These are phyloP conservation scores for Tulasnella sp. DNA, from an alignment of 768 basidiomycete species.

Conservation along the genomic window DNA sequence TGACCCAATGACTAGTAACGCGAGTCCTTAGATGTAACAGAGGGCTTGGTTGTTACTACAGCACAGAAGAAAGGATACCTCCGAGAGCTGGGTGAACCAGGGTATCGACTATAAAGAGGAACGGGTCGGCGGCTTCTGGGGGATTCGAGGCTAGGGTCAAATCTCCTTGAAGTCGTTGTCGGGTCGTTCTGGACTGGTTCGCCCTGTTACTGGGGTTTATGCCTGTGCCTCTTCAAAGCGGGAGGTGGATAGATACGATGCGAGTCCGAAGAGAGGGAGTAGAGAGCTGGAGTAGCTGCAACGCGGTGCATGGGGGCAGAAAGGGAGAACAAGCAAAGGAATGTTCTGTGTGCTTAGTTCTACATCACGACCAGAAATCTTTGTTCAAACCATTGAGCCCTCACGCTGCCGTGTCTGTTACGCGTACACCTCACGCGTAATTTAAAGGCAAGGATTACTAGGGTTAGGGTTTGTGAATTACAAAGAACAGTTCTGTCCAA, in stretches of 20 bases:
- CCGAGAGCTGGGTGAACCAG: not conserved
- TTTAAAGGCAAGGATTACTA: no score
- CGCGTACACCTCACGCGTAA: no score
- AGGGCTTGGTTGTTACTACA: not conserved
- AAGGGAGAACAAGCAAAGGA: slow-evolving; percentile 10
- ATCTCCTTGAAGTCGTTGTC: slow-evolving; percentile 6
- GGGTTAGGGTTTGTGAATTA: no score
- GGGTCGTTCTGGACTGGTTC: not conserved
- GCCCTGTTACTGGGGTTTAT: not conserved
- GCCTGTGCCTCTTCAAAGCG: not conserved
- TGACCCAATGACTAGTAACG: not conserved
- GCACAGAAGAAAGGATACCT: not conserved
- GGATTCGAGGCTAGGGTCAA: not conserved
- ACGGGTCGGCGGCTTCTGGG: not conserved
- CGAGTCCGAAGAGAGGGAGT: not conserved
- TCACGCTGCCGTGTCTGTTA: no score
- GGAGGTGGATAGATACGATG: not conserved
- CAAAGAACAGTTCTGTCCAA: no score
- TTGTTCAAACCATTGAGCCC: no score
- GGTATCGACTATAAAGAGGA: not conserved
- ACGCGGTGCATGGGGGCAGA: not conserved
- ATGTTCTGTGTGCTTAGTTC: not conserved
- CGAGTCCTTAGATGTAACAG: not conserved
- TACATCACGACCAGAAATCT: not conserved
- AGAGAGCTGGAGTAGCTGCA: not conserved